A percentile compares a stretch with the other conserved stretches of the same genome.
These are phyloP conservation scores for Aspergillus sp. DNA, from an alignment of 2,329 filamentous ascomycete genomes.

Conservation along the genomic window DNA sequence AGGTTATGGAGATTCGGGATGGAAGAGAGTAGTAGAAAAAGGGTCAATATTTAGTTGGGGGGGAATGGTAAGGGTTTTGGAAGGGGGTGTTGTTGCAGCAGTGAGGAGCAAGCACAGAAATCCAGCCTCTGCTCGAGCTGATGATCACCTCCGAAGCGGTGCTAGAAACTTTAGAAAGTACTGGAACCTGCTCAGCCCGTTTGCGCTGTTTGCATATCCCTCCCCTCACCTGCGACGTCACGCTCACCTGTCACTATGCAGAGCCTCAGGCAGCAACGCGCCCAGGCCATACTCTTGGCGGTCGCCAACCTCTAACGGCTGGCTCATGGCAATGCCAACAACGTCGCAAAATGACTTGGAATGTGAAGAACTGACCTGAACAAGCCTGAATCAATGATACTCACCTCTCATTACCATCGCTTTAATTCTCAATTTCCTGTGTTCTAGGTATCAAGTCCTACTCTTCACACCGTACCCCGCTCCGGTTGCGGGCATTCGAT, in stretches of 20 bases:
- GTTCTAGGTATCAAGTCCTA: not conserved
- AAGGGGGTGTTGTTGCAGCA: slow-evolving; percentile 5
- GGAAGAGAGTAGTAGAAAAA: not conserved
- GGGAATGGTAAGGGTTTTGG: slow-evolving; percentile 8
- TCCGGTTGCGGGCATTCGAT: not conserved
- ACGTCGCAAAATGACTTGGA: not conserved
- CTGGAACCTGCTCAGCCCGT: slow-evolving; percentile 38
- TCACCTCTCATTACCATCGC: no score
- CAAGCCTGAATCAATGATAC: not conserved
- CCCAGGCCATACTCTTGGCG: slow-evolving; percentile 3
- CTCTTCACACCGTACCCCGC: not conserved
- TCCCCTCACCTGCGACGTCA: slow-evolving; percentile 12
- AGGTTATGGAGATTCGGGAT: slow-evolving; percentile 8
- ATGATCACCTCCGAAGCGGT: slow-evolving; percentile 18
- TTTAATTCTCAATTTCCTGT: not conserved
- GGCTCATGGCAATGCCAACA: not conserved
- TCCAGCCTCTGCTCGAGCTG: slow-evolving; percentile 22
- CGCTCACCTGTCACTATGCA: not conserved
- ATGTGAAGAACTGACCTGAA: not conserved
- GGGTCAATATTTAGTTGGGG: slow-evolving; percentile 1
- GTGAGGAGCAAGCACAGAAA: slow-evolving; percentile 16
- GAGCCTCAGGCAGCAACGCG: not conserved
- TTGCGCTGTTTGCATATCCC: slow-evolving; percentile 34
- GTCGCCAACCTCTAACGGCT: not conserved
- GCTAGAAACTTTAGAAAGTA: slow-evolving; percentile 36